Percentiles rank a stretch among this genome's conserved stretches.
Evolutionary conservation across 257 asterid species (phyloP).

Genomic region (Nicotiana sylvestris): DNA sequence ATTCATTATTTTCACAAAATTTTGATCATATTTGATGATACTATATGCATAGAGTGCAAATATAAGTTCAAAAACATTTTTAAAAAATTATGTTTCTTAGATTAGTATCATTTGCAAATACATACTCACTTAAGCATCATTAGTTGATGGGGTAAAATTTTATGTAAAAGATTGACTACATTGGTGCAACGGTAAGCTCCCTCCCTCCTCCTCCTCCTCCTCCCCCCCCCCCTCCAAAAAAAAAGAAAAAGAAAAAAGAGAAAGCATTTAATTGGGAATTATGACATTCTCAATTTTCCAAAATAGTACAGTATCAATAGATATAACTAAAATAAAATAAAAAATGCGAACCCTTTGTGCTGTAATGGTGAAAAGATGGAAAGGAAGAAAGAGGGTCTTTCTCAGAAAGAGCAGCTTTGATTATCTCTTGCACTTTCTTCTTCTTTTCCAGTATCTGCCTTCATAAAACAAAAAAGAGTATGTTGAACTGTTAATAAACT

Average conservation of each 20-base stretch:
- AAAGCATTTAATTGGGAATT: not conserved
- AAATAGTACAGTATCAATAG: not conserved
- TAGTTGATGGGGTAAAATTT: too few species aligned
- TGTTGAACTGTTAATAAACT: not conserved
- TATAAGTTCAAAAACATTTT: too few species aligned
- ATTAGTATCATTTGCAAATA: too few species aligned
- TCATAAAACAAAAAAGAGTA: constrained; percentile 13
- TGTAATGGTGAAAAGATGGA: constrained; percentile 52
- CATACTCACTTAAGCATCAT: too few species aligned
- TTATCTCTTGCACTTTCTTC: constrained; percentile 42
- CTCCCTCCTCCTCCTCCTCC: not conserved
- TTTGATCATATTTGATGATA: too few species aligned
- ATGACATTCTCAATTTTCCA: not conserved
- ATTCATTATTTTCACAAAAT: too few species aligned
- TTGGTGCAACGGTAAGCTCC: not conserved
- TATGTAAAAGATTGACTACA: too few species aligned
- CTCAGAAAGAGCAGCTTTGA: constrained; percentile 48
- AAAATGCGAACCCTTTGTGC: constrained; percentile 39
- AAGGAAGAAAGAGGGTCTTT: constrained; percentile 54
- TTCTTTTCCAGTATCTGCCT: constrained; percentile 64
- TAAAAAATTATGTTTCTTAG: too few species aligned
- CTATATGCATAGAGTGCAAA: too few species aligned
- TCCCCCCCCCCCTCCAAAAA: not conserved
- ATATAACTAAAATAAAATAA: not conserved
- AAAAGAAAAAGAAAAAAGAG: not conserved